Evolutionary conservation across 78 protist species (phyloP).

Genomic region (Pigoraptor vietnamica): DNA sequence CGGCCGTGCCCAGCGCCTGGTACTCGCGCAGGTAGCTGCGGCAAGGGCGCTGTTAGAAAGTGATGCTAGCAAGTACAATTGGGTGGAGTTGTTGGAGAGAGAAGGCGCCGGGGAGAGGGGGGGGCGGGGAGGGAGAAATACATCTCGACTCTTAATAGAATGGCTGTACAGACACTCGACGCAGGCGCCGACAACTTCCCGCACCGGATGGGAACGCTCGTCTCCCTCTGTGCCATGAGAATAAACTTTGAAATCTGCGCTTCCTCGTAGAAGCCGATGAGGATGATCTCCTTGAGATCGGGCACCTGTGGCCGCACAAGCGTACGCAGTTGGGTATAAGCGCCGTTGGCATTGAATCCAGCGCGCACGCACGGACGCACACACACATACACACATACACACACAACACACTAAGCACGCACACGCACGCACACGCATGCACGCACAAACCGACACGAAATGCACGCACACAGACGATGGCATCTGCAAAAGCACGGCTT

Average conservation of each 20-base stretch:
- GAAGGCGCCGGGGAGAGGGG: too few relatives aligned
- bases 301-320: neutral
- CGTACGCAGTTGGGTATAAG: neutral
- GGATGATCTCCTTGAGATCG: slow-evolving; percentile 1
- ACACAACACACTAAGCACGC: neutral
- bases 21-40: slow-evolving; percentile 25
- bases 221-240: neutral
- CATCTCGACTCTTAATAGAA: too few relatives aligned
- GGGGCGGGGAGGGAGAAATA: too few relatives aligned
- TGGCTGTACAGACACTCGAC: too few relatives aligned
- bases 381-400: neutral
- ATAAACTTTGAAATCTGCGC: neutral
- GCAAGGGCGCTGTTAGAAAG: too few relatives aligned
- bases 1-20: slow-evolving; percentile 33
- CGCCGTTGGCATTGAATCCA: neutral
- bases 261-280: slow-evolving; percentile 34
- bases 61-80: too few relatives aligned
- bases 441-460: neutral
- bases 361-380: neutral
- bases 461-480: neutral
- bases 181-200: too few relatives aligned
- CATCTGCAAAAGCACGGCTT: neutral
- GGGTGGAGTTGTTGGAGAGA: too few relatives aligned
- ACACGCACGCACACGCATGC: neutral
- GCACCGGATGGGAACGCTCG: neutral